A percentile compares a stretch with the other conserved stretches of the same genome.
phyloP scores from a whole-genome alignment of 805 yeast species.

The Dipodascopsis uninucleata region DNA sequence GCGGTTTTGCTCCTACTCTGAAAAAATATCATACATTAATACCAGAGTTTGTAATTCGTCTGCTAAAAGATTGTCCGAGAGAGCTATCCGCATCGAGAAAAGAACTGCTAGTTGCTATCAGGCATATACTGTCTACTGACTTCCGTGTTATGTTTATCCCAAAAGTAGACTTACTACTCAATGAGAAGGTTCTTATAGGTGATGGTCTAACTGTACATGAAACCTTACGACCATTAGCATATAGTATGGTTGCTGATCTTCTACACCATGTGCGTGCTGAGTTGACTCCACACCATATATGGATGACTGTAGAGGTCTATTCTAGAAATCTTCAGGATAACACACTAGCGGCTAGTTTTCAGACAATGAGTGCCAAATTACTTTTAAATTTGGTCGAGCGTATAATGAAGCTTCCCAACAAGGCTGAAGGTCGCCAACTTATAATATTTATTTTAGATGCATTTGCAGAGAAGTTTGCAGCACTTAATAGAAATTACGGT shows the following conservation, averaged over 20 bases:
- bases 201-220: constrained; percentile 89
- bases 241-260: constrained; percentile 92
- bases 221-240: constrained; percentile 81
- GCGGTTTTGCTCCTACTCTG: constrained; percentile 72
- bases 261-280: constrained; percentile 88
- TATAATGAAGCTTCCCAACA: constrained; percentile 74
- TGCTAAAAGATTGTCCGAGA: constrained; percentile 92
- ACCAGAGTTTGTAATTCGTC: constrained; percentile 81
- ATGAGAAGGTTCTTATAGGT: constrained; percentile 84
- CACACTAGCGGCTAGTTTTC: constrained; percentile 80
- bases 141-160: constrained; percentile 78
- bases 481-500: constrained; percentile 67
- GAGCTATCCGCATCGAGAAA: constrained; percentile 88
- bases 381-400: constrained; percentile 84
- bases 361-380: constrained; percentile 92
- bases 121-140: constrained; percentile 91
- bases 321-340: constrained; percentile 77
- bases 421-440: constrained; percentile 73
- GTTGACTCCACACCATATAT: constrained; percentile 73
- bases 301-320: constrained; percentile 81
- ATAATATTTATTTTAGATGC: constrained; percentile 84
- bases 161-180: constrained; percentile 77
- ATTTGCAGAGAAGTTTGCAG: constrained; percentile 74
- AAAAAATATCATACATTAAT: constrained; percentile 57
- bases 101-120: constrained; percentile 86